phyloP scores from a whole-genome alignment of 2,329 filamentous ascomycete species.

The Cercospora zeina region DNA sequence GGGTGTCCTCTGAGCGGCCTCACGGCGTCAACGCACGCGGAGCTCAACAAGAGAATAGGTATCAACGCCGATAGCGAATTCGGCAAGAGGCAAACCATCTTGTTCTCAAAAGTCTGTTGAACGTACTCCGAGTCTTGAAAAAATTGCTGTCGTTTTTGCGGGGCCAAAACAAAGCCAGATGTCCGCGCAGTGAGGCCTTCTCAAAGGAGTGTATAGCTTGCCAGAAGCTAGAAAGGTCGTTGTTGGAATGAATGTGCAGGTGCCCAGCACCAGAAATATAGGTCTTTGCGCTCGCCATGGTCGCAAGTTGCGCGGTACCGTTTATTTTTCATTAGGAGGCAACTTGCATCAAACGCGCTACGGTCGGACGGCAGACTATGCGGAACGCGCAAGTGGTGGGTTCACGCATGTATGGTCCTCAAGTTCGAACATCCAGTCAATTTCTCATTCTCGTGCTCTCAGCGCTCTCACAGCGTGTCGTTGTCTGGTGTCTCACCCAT shows the following conservation, averaged over 20 bases:
- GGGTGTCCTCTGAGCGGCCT: conserved; percentile 8
- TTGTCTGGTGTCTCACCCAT: conserved; percentile 10
- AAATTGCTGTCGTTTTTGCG: neutral
- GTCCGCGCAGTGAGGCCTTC: neutral
- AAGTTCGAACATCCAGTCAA: neutral
- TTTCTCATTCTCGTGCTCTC: neutral
- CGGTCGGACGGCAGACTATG: neutral
- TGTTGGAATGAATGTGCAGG: conserved; percentile 2
- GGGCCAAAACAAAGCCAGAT: neutral
- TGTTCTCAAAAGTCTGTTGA: neutral
- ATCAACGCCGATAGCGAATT: conserved; percentile 9
- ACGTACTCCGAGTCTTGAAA: neutral
- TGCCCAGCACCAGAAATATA: conserved; percentile 6
- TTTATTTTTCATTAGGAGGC: neutral
- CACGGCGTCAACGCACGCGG: conserved; percentile 4
- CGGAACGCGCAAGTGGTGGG: neutral
- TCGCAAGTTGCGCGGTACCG: neutral
- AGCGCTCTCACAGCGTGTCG: neutral
- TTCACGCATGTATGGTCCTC: neutral
- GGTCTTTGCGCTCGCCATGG: neutral
- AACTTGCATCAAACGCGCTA: conserved; percentile 4
- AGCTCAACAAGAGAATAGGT: conserved; percentile 8
- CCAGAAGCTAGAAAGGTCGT: conserved; percentile 15
- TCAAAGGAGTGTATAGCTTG: conserved; percentile 11
- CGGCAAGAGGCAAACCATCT: neutral